Conservation (phyloP, 208 protist genomes). For the Crithidia sp. region DNA sequence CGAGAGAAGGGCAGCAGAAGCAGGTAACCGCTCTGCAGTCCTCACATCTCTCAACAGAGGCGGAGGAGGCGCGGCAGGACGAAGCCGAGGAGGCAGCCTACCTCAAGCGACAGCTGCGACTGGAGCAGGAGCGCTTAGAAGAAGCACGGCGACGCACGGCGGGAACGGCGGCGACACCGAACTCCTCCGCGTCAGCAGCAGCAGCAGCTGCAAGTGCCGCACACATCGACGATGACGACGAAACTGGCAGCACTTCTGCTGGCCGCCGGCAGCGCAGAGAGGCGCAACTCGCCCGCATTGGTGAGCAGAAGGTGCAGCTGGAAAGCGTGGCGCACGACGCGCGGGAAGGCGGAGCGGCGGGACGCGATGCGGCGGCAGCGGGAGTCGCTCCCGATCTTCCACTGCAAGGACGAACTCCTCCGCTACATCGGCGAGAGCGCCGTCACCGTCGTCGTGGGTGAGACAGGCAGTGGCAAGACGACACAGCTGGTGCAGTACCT, state of each 20-base stretch:
- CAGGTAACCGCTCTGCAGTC: not conserved
- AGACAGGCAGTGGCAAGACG: slow-evolving; percentile 93
- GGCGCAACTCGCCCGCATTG: slow-evolving; percentile 20
- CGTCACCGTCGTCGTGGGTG: slow-evolving; percentile 84
- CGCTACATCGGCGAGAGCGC: slow-evolving; percentile 81
- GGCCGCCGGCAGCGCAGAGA: slow-evolving; percentile 22
- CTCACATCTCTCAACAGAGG: not conserved
- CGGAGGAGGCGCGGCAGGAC: slow-evolving; percentile 6
- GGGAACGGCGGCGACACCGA: not conserved
- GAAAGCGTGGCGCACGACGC: slow-evolving; percentile 18
- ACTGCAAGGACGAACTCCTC: slow-evolving; percentile 72
- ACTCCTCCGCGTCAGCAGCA: not conserved
- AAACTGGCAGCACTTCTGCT: no score
- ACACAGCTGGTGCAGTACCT: slow-evolving; percentile 93
- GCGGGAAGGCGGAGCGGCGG: slow-evolving; percentile 36
- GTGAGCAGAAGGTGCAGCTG: slow-evolving; percentile 28
- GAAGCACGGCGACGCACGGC: slow-evolving; percentile 11
- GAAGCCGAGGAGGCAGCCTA: slow-evolving; percentile 25
- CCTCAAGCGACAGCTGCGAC: slow-evolving; percentile 31
- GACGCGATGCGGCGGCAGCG: slow-evolving; percentile 37
- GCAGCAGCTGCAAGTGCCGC: not conserved
- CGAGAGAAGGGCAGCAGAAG: not conserved
- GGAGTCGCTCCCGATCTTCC: slow-evolving; percentile 73
- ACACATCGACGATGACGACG: no score
- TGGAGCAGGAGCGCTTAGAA: slow-evolving; percentile 27